Conservation (phyloP, 2,329 filamentous ascomycete genomes). For the Rutstroemia sp. region DNA sequence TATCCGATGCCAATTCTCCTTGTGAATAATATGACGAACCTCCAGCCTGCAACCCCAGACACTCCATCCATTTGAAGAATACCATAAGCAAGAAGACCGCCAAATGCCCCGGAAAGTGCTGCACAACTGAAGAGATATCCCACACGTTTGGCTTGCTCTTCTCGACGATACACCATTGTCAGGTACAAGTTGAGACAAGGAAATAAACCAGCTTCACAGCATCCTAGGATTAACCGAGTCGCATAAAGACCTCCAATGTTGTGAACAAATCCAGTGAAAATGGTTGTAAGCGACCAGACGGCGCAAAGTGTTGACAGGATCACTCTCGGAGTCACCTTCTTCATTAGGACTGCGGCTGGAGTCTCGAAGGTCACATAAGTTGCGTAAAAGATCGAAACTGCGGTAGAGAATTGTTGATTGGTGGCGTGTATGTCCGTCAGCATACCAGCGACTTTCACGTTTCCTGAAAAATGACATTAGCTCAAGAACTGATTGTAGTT, state of each 20-base stretch:
- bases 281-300: conserved; percentile 40
- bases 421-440: conserved; percentile 14
- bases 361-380: conserved; percentile 44
- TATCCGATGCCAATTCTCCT: background rate
- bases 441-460: conserved; percentile 20
- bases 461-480: conserved; percentile 33
- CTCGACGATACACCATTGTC: conserved; percentile 47
- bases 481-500: background rate
- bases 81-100: conserved; percentile 47
- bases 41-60: conserved; percentile 37
- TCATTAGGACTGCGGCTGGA: conserved; percentile 40
- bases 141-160: conserved; percentile 47
- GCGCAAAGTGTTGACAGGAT: conserved; percentile 29
- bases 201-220: conserved; percentile 42
- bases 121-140: conserved; percentile 46
- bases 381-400: conserved; percentile 43
- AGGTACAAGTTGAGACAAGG: conserved; percentile 42
- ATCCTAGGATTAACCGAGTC: conserved; percentile 39
- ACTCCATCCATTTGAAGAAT: conserved; percentile 38
- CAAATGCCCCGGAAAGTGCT: conserved; percentile 43
- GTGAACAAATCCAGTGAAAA: conserved; percentile 38
- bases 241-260: conserved; percentile 37
- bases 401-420: conserved; percentile 14
- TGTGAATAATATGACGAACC: conserved; percentile 34
- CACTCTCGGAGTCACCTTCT: conserved; percentile 37